phyloP scores from a whole-genome alignment of 495 filamentous ascomycete species.

The Staphylotrichum longicolle region DNA sequence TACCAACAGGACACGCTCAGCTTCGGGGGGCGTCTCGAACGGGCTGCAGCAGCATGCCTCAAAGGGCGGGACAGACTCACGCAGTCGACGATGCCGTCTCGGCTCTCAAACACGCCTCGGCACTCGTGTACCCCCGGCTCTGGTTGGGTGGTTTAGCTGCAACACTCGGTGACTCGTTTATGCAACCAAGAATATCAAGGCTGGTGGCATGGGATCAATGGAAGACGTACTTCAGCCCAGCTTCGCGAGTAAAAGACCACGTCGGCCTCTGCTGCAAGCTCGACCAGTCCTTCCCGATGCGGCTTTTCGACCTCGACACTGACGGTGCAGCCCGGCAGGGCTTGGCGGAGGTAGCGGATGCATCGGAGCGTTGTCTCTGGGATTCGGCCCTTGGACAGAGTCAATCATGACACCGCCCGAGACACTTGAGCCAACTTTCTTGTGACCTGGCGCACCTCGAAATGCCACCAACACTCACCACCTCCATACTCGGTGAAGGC shows the following conservation, averaged over 20 bases:
- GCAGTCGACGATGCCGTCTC: constrained; percentile 30
- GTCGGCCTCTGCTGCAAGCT: constrained; percentile 61
- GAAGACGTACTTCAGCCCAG: constrained; percentile 61
- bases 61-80: constrained; percentile 23
- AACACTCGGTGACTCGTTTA: neutral
- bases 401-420: neutral
- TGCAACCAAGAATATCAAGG: neutral
- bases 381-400: constrained; percentile 56
- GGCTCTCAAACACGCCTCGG: constrained; percentile 37
- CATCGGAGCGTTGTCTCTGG: constrained; percentile 62
- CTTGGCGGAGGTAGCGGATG: constrained; percentile 54
- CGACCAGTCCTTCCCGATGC: constrained; percentile 55
- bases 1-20: constrained; percentile 25
- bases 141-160: constrained; percentile 18
- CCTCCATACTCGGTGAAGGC: constrained; percentile 7
- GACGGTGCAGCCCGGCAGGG: constrained; percentile 48
- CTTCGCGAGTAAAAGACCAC: constrained; percentile 68
- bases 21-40: neutral
- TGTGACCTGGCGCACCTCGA: constrained; percentile 54
- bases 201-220: too few species aligned
- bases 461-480: constrained; percentile 63
- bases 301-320: constrained; percentile 75
- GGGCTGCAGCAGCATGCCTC: constrained; percentile 1
- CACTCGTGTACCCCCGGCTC: constrained; percentile 35
- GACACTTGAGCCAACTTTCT: neutral